These are phyloP conservation scores for Fusarium brevicatenulatum DNA, from an alignment of 2,329 filamentous ascomycete genomes.

Conservation along the genomic window DNA sequence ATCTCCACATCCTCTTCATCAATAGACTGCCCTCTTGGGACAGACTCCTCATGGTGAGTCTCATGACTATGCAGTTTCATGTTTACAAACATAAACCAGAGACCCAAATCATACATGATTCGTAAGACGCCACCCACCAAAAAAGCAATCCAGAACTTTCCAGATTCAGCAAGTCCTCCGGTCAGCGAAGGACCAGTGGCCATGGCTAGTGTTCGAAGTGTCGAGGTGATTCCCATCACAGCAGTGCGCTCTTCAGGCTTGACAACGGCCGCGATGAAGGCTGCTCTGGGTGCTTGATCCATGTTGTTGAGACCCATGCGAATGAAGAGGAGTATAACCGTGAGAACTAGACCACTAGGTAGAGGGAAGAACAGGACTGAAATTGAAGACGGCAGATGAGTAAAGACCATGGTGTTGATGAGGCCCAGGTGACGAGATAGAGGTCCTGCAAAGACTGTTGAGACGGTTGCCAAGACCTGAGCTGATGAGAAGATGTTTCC, in stretches of 20 bases:
- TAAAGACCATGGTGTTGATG: constrained; percentile 73
- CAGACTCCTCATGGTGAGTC: neutral
- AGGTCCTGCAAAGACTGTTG: constrained; percentile 66
- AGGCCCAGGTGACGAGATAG: constrained; percentile 67
- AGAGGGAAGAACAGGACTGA: constrained; percentile 70
- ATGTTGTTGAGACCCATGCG: constrained; percentile 73
- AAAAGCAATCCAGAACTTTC: constrained; percentile 71
- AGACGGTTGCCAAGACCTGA: constrained; percentile 64
- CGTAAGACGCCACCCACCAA: constrained; percentile 64
- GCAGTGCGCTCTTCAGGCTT: constrained; percentile 72
- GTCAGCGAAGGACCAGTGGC: constrained; percentile 65
- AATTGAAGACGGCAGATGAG: constrained; percentile 69
- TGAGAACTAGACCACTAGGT: constrained; percentile 60
- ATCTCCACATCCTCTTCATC: constrained; percentile 32
- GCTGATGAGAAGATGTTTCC: constrained; percentile 67
- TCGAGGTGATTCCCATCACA: constrained; percentile 75
- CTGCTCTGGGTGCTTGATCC: constrained; percentile 74
- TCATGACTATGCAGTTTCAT: constrained; percentile 63
- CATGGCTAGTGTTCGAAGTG: constrained; percentile 68
- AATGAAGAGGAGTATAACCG: constrained; percentile 66
- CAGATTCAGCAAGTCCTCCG: constrained; percentile 62
- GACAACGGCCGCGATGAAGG: constrained; percentile 74
- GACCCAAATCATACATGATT: constrained; percentile 66
- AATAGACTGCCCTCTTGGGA: neutral
- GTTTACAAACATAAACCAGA: constrained; percentile 69